phyloP scores from a whole-genome alignment of 345 rosid species.

The Bruguiera gymnorhiza region DNA sequence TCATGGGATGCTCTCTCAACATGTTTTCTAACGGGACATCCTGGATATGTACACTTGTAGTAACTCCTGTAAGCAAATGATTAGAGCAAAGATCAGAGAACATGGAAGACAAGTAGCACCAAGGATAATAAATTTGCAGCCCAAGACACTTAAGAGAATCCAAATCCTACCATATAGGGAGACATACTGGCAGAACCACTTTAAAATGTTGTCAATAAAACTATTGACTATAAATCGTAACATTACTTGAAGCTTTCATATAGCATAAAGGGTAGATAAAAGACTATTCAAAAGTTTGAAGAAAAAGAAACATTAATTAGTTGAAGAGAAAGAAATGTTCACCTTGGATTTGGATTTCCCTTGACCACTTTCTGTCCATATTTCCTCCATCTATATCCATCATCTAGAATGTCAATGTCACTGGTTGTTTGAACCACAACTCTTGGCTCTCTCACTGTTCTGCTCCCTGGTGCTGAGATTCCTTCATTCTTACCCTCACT shows the following conservation, averaged over 20 bases:
- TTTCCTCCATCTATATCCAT: conserved; percentile 96
- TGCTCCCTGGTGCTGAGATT: conserved; percentile 65
- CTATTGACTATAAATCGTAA: too few relatives aligned
- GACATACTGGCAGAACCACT: conserved; percentile 13
- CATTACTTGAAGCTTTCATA: too few relatives aligned
- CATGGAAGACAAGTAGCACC: neutral
- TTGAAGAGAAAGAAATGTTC: neutral
- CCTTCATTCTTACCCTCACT: conserved; percentile 75
- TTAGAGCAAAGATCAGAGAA: neutral
- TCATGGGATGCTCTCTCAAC: conserved; percentile 90
- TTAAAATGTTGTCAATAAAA: neutral
- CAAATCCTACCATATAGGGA: neutral
- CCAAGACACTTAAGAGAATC: too few relatives aligned
- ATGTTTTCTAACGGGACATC: conserved; percentile 85
- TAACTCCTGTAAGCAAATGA: conserved; percentile 57
- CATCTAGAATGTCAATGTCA: conserved; percentile 88
- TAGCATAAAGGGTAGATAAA: too few relatives aligned
- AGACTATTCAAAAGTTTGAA: neutral
- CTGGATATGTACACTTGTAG: conserved; percentile 78
- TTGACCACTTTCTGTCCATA: conserved; percentile 97
- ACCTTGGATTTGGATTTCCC: conserved; percentile 96
- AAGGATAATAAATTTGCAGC: neutral
- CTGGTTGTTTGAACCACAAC: conserved; percentile 94
- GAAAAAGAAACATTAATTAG: neutral
- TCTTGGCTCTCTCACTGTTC: conserved; percentile 80